Percentiles rank a stretch among this genome's conserved stretches.
Conservation (phyloP, 2,329 filamentous ascomycete species). For the Talaromyces sp. region DNA sequence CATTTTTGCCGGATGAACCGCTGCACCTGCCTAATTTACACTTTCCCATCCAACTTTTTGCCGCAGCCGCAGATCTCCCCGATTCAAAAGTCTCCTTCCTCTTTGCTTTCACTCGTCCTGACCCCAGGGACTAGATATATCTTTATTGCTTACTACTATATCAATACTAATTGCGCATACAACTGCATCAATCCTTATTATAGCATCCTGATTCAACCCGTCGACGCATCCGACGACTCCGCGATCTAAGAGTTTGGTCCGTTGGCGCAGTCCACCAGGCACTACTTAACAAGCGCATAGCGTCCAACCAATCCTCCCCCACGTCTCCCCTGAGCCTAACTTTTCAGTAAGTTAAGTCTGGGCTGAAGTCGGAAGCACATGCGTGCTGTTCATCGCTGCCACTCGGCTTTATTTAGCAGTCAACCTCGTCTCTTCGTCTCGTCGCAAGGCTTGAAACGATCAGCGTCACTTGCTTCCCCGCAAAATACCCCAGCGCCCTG, state of each 20-base stretch:
- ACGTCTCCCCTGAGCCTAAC: not conserved
- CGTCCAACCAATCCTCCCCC: constrained; percentile 4
- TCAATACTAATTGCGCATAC: not conserved
- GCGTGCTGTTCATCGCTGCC: constrained; percentile 31
- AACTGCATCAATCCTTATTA: not conserved
- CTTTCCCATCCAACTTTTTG: not conserved
- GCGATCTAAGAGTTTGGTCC: not conserved
- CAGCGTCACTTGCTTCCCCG: constrained; percentile 20
- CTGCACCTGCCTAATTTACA: not conserved
- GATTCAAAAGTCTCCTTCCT: not conserved
- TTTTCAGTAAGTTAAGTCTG: not conserved
- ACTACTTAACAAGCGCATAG: not conserved
- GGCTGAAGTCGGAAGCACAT: constrained; percentile 29
- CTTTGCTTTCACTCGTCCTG: not conserved
- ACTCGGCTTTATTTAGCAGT: constrained; percentile 33
- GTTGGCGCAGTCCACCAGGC: not conserved
- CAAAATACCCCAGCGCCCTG: constrained; percentile 25
- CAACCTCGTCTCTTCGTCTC: constrained; percentile 20
- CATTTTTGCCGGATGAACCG: not conserved
- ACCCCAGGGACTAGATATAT: not conserved
- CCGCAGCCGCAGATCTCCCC: constrained; percentile 1
- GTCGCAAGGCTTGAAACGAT: constrained; percentile 10
- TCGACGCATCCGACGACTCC: not conserved
- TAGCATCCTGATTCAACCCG: not conserved
- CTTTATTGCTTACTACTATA: not conserved